phyloP scores from a whole-genome alignment of 2,329 filamentous ascomycete genomes.

The Cercospora citrullina region DNA sequence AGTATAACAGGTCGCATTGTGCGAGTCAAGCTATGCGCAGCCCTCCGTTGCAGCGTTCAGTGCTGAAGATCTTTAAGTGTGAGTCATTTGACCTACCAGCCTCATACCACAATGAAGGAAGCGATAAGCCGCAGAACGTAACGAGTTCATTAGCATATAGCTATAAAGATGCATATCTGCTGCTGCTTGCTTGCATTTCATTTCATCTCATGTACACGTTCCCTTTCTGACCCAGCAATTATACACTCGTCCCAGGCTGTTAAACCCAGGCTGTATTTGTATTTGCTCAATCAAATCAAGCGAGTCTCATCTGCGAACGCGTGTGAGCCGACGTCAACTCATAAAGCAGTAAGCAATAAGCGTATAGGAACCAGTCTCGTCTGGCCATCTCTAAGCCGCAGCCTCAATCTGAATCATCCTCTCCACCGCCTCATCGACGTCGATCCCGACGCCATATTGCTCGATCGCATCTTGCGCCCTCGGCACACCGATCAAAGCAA shows the following conservation, averaged over 20 bases:
- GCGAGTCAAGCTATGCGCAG: too few relatives aligned
- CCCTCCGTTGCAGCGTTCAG: too few relatives aligned
- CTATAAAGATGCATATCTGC: too few relatives aligned
- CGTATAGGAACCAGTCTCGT: neutral
- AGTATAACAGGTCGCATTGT: too few relatives aligned
- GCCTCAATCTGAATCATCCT: conserved; percentile 34
- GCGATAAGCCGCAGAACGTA: too few relatives aligned
- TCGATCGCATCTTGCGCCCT: conserved; percentile 59
- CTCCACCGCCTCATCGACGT: conserved; percentile 39
- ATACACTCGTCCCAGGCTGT: neutral
- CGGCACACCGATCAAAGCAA: conserved; percentile 61
- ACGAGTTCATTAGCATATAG: too few relatives aligned
- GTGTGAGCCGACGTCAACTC: neutral
- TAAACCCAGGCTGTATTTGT: neutral
- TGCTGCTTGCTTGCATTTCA: neutral
- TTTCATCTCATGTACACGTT: neutral
- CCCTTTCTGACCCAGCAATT: neutral
- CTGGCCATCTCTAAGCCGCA: neutral
- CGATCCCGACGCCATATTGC: conserved; percentile 47
- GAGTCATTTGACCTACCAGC: too few relatives aligned
- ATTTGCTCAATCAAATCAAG: neutral
- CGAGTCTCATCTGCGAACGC: neutral
- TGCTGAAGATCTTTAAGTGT: too few relatives aligned
- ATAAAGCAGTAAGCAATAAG: neutral
- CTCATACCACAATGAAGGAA: too few relatives aligned